Evolutionary conservation across 495 filamentous ascomycete species (phyloP), one percentile per base, ranked within the genome.

Genomic region (Hyaloscypha hepaticicola): DNA sequence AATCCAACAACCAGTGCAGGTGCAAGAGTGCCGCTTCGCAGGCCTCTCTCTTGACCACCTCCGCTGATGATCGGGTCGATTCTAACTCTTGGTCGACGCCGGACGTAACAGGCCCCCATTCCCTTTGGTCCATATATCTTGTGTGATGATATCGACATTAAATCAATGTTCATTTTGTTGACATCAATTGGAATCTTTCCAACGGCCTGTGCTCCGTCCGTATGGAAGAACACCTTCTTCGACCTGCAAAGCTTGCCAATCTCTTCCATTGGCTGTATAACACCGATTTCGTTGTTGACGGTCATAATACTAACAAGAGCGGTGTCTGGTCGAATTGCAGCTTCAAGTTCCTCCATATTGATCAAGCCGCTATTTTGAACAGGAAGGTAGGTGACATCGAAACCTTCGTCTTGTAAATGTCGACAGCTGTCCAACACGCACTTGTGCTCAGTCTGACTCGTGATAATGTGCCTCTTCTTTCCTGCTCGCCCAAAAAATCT

Each of bases 121-220:
- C 95, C 95, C 81, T 96, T 99, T 55, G 95, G 95, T 45, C 95
- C 95, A 76, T 99, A 99, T 65, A 99, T 96, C 80, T 99, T 99
- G 79, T 99, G 95, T 55, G 89, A 92, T n/a, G 95, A 97, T 51
- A 99, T 96, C 12, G 93, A 97, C 95, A 98, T 96, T 71, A 99
- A 78, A 74, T 99, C 95, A 60, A 98, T 87, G 74, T 97, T 94
- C 90, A 94, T 89, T 76, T 92, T 90, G 76, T 98, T 96, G 61
- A 99, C 96, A 73, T 97, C 92, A 29, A 99, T 79, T 0, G 92
- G 92, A 61, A 99, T 97, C 82, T 99, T 99, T 72, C 95, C 95
- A 4, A 97, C 92, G 5, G 96, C 95, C 79, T 99, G 95, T 6
- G 95, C 95, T 28, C 77, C 95, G 76, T 99, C 95, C n/a, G 92